Evolutionary conservation across 139 green algal genomes (phyloP).

Genomic region (Chlamydomonas asymmetrica): DNA sequence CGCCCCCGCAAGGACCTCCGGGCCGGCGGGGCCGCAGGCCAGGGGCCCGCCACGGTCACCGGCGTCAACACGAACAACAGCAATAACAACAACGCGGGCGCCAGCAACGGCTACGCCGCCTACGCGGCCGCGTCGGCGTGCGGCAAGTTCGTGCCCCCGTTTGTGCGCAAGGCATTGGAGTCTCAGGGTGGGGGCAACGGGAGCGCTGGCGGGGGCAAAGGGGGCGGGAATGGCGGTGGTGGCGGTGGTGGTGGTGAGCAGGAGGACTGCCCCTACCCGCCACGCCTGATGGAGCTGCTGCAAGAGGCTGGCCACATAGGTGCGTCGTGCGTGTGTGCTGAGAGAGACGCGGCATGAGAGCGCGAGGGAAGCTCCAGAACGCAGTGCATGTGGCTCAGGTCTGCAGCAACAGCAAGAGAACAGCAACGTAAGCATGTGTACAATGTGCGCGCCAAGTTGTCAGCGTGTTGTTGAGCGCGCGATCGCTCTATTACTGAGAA

Average conservation of each 20-base stretch:
- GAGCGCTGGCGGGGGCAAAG: conserved; percentile 4
- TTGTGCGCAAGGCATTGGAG: conserved; percentile 55
- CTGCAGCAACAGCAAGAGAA: too few species aligned
- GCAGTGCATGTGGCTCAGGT: too few species aligned
- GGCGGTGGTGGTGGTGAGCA: conserved; percentile 27
- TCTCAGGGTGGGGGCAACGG: conserved; percentile 4
- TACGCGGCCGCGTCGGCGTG: conserved; percentile 6
- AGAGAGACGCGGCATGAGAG: background rate
- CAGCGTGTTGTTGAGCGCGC: too few species aligned
- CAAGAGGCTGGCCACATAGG: conserved; percentile 13
- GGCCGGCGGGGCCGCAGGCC: background rate
- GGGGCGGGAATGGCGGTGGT: conserved; percentile 1
- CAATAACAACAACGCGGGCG: background rate
- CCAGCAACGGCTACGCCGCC: conserved; percentile 10
- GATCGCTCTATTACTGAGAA: too few species aligned
- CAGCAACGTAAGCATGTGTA: too few species aligned
- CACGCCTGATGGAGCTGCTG: conserved; percentile 65
- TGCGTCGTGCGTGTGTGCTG: conserved; percentile 1
- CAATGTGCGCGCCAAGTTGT: too few species aligned
- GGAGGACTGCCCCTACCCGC: conserved; percentile 52
- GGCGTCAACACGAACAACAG: too few species aligned
- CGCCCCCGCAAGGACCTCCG: conserved; percentile 13
- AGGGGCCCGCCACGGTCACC: conserved; percentile 11
- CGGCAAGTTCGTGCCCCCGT: conserved; percentile 83
- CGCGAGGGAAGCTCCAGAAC: too few species aligned